These are phyloP conservation scores for Linum tenue DNA, from an alignment of 345 rosid species.

Conservation along the genomic window DNA sequence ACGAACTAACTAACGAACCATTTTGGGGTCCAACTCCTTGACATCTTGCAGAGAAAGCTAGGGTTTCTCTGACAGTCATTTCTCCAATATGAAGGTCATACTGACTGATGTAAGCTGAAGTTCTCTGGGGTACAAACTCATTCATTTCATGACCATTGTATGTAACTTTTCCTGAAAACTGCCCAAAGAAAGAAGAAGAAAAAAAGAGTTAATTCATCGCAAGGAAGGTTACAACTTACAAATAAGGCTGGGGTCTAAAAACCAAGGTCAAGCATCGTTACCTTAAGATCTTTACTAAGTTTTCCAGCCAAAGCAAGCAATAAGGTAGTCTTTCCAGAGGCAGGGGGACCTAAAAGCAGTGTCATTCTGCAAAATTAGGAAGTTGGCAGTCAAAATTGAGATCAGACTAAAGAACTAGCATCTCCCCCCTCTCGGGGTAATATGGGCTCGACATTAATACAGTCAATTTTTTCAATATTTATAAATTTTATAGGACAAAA, in stretches of 20 bases:
- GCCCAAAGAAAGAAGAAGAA: constrained; percentile 1
- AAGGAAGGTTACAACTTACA: background rate
- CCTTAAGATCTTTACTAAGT: constrained; percentile 44
- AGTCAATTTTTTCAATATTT: too few relatives aligned
- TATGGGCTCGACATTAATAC: too few relatives aligned
- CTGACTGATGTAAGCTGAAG: too few relatives aligned
- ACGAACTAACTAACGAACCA: constrained; percentile 21
- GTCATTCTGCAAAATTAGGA: constrained; percentile 36
- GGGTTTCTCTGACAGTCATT: too few relatives aligned
- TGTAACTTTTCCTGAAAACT: constrained; percentile 51
- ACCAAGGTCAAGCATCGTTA: constrained; percentile 8
- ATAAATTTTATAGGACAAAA: too few relatives aligned
- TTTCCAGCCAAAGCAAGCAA: constrained; percentile 49
- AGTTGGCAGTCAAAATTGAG: too few relatives aligned
- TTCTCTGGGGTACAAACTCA: constrained; percentile 15
- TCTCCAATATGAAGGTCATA: too few relatives aligned
- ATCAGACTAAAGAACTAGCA: too few relatives aligned
- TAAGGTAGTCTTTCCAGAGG: constrained; percentile 52
- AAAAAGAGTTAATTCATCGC: background rate
- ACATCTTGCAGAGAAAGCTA: too few relatives aligned
- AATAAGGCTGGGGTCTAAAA: background rate
- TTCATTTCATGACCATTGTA: constrained; percentile 60
- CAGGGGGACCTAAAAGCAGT: constrained; percentile 52
- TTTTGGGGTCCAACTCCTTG: constrained; percentile 50
- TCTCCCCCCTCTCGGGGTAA: too few relatives aligned